Percentiles rank a stretch among this genome's conserved stretches.
Evolutionary conservation across 2,329 filamentous ascomycete genomes (phyloP).

Genomic region (Pseudogymnoascus sp.): DNA sequence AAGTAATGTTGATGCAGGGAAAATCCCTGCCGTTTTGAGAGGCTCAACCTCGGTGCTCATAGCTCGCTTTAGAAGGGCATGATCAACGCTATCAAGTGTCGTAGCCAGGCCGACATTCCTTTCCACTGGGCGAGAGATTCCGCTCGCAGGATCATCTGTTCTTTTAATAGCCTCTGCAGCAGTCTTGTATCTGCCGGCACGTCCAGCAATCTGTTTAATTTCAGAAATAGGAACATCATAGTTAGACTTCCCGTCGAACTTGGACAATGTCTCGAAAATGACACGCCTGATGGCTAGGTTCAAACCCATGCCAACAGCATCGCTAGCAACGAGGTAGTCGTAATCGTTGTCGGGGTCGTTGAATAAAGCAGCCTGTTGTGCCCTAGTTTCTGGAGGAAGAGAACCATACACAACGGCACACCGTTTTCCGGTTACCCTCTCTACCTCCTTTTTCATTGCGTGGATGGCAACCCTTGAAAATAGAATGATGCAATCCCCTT

Average conservation of each 20-base stretch:
- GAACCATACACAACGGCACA: conserved; percentile 91
- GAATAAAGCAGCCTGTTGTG: conserved; percentile 84
- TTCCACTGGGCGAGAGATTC: conserved; percentile 11
- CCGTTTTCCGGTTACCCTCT: conserved; percentile 63
- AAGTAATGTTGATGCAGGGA: conserved; percentile 61
- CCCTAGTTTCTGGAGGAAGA: conserved; percentile 83
- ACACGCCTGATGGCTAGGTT: conserved; percentile 89
- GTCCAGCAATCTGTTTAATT: conserved; percentile 88
- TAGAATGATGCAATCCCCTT: conserved; percentile 82
- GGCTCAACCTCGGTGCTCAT: conserved; percentile 57
- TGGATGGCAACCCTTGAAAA: conserved; percentile 82
- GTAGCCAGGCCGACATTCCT: conserved; percentile 61
- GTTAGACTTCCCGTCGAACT: conserved; percentile 54
- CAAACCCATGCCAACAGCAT: conserved; percentile 94
- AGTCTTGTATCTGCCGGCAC: conserved; percentile 77
- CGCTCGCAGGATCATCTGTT: conserved; percentile 2
- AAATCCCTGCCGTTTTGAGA: conserved; percentile 62
- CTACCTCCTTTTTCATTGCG: conserved; percentile 66
- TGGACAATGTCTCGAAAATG: conserved; percentile 71
- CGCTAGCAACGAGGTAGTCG: conserved; percentile 85
- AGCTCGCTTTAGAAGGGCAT: conserved; percentile 50
- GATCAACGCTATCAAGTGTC: conserved; percentile 63
- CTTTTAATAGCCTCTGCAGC: conserved; percentile 46
- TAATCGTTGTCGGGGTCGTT: conserved; percentile 95
- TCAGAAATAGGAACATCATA: conserved; percentile 57